Conservation (phyloP, 1,284 basidiomycete species). For the Cryptococcus hybrid region DNA sequence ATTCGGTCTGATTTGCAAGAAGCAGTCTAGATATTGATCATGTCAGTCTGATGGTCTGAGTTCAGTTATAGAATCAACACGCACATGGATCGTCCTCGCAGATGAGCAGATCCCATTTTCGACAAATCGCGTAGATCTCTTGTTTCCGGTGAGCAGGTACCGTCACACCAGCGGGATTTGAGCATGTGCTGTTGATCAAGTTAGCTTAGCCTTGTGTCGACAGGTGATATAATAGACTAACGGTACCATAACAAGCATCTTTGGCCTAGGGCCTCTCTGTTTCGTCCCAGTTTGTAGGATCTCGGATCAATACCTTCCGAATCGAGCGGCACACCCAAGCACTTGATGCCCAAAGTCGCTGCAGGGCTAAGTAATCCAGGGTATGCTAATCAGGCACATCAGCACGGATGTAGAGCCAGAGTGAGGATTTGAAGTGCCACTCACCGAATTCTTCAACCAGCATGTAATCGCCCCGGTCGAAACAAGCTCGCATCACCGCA, state of each 20-base stretch:
- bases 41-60: neutral
- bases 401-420: neutral
- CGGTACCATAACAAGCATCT: slow-evolving; percentile 41
- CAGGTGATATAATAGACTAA: slow-evolving; percentile 33
- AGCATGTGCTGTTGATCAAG: slow-evolving; percentile 54
- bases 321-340: slow-evolving; percentile 65
- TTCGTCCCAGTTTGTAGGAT: slow-evolving; percentile 63
- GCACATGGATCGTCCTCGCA: slow-evolving; percentile 70
- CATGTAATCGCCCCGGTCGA: slow-evolving; percentile 33
- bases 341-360: slow-evolving; percentile 55
- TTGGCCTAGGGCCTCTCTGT: slow-evolving; percentile 55
- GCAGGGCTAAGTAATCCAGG: slow-evolving; percentile 56
- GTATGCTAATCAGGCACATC: slow-evolving; percentile 48
- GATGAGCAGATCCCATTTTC: slow-evolving; percentile 69
- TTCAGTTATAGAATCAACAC: neutral
- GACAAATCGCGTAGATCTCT: slow-evolving; percentile 70
- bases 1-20: slow-evolving; percentile 41
- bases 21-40: slow-evolving; percentile 40
- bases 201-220: neutral
- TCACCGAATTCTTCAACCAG: slow-evolving; percentile 44
- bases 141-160: slow-evolving; percentile 63
- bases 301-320: slow-evolving; percentile 63
- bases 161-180: slow-evolving; percentile 71
- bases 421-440: neutral
- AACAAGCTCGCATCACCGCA: slow-evolving; percentile 28